phyloP scores from a whole-genome alignment of 306 rosid species.

The Vigna reflexopilosa region DNA sequence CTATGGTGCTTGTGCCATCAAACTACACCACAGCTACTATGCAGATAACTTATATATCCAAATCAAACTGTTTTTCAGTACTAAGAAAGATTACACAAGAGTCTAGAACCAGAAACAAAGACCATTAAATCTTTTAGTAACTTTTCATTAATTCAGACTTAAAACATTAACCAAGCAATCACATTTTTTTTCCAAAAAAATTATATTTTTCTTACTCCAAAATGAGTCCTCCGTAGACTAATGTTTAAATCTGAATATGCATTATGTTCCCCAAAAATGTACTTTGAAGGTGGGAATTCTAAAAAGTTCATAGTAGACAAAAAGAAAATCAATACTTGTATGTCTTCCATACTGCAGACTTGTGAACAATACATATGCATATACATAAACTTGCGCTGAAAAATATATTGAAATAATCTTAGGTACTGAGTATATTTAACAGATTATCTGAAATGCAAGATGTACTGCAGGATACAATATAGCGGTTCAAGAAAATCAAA shows the following conservation, averaged over 20 bases:
- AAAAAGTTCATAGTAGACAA: neutral
- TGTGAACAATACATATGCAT: neutral
- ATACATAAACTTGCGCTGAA: neutral
- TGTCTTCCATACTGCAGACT: neutral
- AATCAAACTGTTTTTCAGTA: slow-evolving; percentile 6
- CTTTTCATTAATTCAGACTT: slow-evolving; percentile 1
- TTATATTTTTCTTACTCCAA: neutral
- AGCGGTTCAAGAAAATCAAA: neutral
- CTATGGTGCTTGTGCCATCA: neutral
- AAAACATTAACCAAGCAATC: neutral
- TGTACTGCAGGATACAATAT: neutral
- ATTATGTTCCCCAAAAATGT: neutral
- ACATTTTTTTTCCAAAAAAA: neutral
- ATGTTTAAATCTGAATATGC: neutral
- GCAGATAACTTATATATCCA: neutral
- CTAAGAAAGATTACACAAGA: neutral
- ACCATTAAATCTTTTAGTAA: neutral
- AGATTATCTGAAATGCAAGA: neutral
- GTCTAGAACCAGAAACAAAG: slow-evolving; percentile 11
- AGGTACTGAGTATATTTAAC: neutral
- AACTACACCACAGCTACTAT: neutral
- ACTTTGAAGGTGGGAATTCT: neutral
- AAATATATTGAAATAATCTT: neutral
- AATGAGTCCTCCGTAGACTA: neutral
- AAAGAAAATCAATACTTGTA: neutral